Conservation (phyloP, 768 basidiomycete genomes). For the Sporobolomyces roseus region DNA sequence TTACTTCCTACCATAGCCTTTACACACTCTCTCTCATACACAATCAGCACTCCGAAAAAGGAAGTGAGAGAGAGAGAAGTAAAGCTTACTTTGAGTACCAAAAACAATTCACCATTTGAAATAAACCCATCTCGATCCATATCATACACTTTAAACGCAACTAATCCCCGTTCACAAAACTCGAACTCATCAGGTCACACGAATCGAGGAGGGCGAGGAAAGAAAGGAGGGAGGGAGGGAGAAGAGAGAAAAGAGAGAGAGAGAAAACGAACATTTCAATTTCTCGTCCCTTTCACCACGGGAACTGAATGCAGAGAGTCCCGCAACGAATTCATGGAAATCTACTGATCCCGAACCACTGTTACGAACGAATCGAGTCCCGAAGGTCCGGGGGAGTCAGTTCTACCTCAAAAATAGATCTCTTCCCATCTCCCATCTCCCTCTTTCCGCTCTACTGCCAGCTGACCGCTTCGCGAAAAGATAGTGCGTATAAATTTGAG, state of each 20-base stretch:
- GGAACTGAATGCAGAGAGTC: constrained; percentile 94
- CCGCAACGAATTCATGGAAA: constrained; percentile 98
- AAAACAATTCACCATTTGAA: constrained; percentile 95
- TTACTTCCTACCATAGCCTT: constrained; percentile 89
- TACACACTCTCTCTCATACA: no score
- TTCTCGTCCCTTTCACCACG: constrained; percentile 97
- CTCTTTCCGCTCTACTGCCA: no score
- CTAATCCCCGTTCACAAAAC: constrained; percentile 56
- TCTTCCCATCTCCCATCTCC: no score
- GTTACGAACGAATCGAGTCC: no score
- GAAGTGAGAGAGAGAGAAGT: not conserved
- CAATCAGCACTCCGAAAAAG: no score
- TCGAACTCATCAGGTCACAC: not conserved
- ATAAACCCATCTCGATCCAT: constrained; percentile 97
- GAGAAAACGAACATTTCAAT: constrained; percentile 78
- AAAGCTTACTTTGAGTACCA: constrained; percentile 83
- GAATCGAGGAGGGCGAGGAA: no score
- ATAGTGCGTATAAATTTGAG: no score
- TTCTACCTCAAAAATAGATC: no score
- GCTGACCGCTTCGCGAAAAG: no score
- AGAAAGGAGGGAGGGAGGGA: no score
- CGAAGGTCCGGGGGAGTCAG: no score
- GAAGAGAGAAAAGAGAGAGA: constrained; percentile 37
- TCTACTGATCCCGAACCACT: constrained; percentile 98
- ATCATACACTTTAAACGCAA: constrained; percentile 99